These are phyloP conservation scores for Candolleomyces efflorescens DNA, from an alignment of 768 basidiomycete species.

Conservation along the genomic window DNA sequence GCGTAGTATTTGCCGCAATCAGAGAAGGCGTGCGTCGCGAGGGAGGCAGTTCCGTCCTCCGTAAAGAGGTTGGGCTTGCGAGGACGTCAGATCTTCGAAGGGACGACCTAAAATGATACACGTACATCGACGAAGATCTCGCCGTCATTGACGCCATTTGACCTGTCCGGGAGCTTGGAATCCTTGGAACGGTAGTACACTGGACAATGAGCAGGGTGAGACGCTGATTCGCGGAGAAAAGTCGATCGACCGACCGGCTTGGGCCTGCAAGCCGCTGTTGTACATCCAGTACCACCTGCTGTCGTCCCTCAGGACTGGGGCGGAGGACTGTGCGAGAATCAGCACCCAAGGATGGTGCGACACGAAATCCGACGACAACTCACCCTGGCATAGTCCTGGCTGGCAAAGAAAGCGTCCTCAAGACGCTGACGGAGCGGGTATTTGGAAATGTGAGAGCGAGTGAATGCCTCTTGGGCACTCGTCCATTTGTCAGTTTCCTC, in stretches of 20 bases:
- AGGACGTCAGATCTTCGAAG: constrained; percentile 5
- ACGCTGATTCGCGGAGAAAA: too few species aligned
- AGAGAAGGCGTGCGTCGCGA: constrained; percentile 59
- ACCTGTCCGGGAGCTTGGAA: constrained; percentile 49
- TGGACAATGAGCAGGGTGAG: constrained; percentile 18
- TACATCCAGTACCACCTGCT: constrained; percentile 79
- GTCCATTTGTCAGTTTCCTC: constrained; percentile 66
- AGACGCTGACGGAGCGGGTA: constrained; percentile 56
- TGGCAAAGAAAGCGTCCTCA: constrained; percentile 51
- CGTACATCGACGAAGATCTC: constrained; percentile 80
- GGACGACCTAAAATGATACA: not conserved
- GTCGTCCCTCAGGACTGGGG: constrained; percentile 59
- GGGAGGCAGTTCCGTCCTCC: constrained; percentile 66
- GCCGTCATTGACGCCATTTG: constrained; percentile 37
- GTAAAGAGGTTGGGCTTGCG: constrained; percentile 67
- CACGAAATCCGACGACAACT: constrained; percentile 2
- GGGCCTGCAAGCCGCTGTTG: constrained; percentile 74
- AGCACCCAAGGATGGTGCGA: not conserved
- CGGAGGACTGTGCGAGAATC: constrained; percentile 46
- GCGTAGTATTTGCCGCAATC: constrained; percentile 67
- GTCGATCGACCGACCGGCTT: constrained; percentile 33
- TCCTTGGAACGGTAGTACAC: constrained; percentile 62
- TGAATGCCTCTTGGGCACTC: constrained; percentile 54
- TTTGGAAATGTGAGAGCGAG: constrained; percentile 56
- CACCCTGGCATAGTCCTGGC: constrained; percentile 42